phyloP scores from a whole-genome alignment of 306 rosid genomes.

The Cucumis melo region DNA sequence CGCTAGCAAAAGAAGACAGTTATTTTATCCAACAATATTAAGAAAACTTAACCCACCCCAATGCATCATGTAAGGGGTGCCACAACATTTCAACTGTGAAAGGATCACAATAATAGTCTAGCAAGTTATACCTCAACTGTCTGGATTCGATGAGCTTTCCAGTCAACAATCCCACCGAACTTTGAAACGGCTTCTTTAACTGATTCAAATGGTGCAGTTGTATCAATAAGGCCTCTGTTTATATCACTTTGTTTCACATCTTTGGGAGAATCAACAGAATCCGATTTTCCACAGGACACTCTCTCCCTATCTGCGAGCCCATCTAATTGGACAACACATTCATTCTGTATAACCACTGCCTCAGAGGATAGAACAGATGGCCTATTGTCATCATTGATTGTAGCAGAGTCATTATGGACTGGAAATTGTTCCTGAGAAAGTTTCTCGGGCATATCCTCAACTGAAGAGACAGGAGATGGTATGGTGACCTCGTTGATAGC shows the following conservation, averaged over 20 bases:
- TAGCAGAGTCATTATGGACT: neutral
- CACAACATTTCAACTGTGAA: neutral
- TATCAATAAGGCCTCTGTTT: conserved; percentile 62
- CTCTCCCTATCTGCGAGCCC: neutral
- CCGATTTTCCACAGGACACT: conserved; percentile 8
- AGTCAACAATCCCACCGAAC: conserved; percentile 96
- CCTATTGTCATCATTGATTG: neutral
- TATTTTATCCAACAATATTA: neutral
- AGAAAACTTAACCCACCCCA: neutral
- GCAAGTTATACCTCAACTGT: conserved; percentile 63
- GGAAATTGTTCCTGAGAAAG: neutral
- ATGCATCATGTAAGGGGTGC: neutral
- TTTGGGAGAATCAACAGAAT: conserved; percentile 22
- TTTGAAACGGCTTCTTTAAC: conserved; percentile 97
- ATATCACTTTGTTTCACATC: conserved; percentile 22
- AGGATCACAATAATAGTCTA: neutral
- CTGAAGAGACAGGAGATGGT: neutral
- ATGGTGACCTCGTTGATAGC: neutral
- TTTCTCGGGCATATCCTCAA: neutral
- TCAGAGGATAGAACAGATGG: conserved; percentile 1
- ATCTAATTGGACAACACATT: neutral
- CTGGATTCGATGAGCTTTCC: conserved; percentile 92
- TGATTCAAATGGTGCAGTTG: conserved; percentile 90
- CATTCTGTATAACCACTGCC: neutral
- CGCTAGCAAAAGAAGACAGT: neutral